Conservation (phyloP, 2,329 filamentous ascomycete species). For the Didymella lethalis region DNA sequence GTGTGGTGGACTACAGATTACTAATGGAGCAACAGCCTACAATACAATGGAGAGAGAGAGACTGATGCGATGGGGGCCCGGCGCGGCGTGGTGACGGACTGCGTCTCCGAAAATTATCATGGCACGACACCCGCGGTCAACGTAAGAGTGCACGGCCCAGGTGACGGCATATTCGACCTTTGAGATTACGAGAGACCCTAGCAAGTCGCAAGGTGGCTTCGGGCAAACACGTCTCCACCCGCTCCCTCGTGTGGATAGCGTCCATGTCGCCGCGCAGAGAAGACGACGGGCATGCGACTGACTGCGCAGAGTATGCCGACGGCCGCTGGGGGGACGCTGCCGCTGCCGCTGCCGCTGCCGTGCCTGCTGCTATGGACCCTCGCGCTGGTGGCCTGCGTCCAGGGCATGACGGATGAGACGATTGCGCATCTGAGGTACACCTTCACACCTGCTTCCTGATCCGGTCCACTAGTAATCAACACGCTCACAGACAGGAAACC, state of each 20-base stretch:
- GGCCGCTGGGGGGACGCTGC: constrained; percentile 30
- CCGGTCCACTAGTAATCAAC: neutral
- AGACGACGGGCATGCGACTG: constrained; percentile 49
- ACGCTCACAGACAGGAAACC: constrained; percentile 53
- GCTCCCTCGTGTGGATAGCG: neutral
- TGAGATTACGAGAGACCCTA: neutral
- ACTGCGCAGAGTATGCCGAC: constrained; percentile 22
- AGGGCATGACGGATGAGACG: constrained; percentile 57
- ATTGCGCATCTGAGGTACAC: constrained; percentile 50
- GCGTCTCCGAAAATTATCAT: constrained; percentile 8
- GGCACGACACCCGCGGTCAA: neutral
- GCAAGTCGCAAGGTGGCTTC: constrained; percentile 9
- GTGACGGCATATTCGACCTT: neutral
- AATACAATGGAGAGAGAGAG: neutral
- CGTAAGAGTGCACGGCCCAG: neutral
- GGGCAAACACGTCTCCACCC: constrained; percentile 4
- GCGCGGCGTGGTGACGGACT: neutral
- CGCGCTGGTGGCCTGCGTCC: constrained; percentile 44
- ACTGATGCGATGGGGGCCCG: neutral
- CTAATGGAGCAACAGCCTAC: neutral
- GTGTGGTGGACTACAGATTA: neutral
- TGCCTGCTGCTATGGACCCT: constrained; percentile 44
- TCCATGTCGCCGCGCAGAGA: constrained; percentile 45
- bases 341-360: neutral
- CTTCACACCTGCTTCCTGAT: neutral